Base-by-base conservation (phyloP, 192 early-diverging fungal genomes). In the Coemansia sp. region DNA sequence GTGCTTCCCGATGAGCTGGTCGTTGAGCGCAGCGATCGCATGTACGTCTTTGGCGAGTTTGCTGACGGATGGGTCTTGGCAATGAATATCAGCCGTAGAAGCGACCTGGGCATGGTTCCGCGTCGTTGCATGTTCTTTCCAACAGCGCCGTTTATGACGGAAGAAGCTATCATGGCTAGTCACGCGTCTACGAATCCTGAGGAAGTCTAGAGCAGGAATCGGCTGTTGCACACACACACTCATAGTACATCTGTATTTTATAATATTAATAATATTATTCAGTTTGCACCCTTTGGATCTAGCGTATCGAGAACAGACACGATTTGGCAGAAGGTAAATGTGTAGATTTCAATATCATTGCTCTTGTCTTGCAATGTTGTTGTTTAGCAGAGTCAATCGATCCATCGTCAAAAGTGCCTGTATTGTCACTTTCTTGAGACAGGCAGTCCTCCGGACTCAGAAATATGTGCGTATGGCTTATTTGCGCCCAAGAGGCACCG, bases 81-180 rank as follows among this genome's bases (percentile, higher is more conserved):
- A 4, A 62, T 72, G 13, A 79, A 79, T 17, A 33, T 58, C 4
- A 66, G 70, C 36, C 67, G 57, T 19, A 37, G 57, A 15, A 79
- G 57, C 55, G 70, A 72, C 41, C 70, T 62, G 40, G 75, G 75
- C 11, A 79, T 79, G 70, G 62, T 73, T 37, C 75, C 70, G 5
- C 75, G 75, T 11, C 70, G 75, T 56, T 79, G 75, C 45, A 48
- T 79, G 30, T 79, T 79, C 52, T 70, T 79, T 37, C 70, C 75
- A 15, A 64, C 66, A 3, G 63, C 70, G 0, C 62, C 70, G 10
- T 79, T 79, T 45, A 72, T 73, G 70, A 64, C 70, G 2, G 30
- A 45, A 17, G 62, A 69, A 14, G 59, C 70, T 20, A 64, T 64
- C 28, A 22, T 9, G 23, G 62, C 62, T n/a, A 64, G 52, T 38